Evolutionary conservation across 2,329 filamentous ascomycete species (phyloP).

Genomic region (Chrysoporthe cubensis): DNA sequence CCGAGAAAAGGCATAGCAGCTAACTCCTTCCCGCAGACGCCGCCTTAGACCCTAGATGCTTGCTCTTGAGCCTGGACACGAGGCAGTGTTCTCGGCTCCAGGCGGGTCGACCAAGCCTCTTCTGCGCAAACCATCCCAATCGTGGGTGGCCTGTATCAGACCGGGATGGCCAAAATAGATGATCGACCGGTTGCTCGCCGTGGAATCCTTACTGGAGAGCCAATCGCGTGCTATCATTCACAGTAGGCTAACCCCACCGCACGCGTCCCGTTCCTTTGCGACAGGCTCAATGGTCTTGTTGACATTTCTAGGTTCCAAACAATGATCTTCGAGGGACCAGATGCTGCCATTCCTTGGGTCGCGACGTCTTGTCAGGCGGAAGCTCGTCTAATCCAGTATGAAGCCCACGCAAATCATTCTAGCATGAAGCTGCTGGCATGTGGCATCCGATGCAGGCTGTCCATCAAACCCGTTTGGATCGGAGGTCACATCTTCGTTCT

Average conservation of each 20-base stretch:
- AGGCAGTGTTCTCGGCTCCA: not conserved
- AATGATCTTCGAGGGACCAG: slow-evolving; percentile 13
- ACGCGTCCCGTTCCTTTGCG: not conserved
- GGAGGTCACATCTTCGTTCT: not conserved
- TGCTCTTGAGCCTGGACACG: not conserved
- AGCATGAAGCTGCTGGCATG: not conserved
- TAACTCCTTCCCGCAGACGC: not conserved
- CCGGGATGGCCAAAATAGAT: slow-evolving; percentile 8
- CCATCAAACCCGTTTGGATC: slow-evolving; percentile 2
- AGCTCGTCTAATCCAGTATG: slow-evolving; percentile 8
- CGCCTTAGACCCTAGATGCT: not conserved
- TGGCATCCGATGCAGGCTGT: slow-evolving; percentile 2
- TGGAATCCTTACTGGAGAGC: slow-evolving; percentile 20
- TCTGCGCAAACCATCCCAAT: not conserved
- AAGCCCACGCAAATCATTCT: slow-evolving; percentile 4
- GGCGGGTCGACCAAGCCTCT: not conserved
- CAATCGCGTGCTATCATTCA: slow-evolving; percentile 17
- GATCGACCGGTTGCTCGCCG: slow-evolving; percentile 23
- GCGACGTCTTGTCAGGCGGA: slow-evolving; percentile 14
- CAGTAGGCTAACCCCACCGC: not conserved
- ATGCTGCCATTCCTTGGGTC: not conserved
- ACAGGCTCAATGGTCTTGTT: not conserved
- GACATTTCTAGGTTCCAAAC: slow-evolving; percentile 17
- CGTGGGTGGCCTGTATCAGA: not conserved
- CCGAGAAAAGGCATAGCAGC: not conserved